Evolutionary conservation across 2,329 filamentous ascomycete genomes (phyloP), one percentile per base, ranked within the genome.

Genomic region (Trichoderma cornu-damae): DNA sequence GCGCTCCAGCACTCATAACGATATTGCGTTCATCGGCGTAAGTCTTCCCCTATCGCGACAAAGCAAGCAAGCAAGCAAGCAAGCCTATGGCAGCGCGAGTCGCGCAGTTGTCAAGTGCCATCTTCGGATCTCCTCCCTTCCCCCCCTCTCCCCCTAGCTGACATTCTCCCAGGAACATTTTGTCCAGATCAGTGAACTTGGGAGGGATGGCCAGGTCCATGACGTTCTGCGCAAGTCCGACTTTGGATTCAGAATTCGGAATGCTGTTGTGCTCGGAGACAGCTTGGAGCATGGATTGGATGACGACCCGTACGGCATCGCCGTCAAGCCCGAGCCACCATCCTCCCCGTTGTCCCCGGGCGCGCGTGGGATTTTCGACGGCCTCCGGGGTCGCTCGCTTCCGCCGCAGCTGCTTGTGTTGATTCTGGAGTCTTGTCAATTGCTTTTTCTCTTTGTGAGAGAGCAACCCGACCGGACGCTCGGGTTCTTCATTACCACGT

Each of bases 1-100:
- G 59, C 82, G 92, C 58, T 85, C 85, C 56, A 77, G 79, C 51
- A 72, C 79, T 42, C 78, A 85, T 60, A 91, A 94, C 64, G 92
- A 97, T 73, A 83, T 96, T 61, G 86, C 92, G 35, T 90, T 96
- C 65, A 80, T 99, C 58, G 89, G 91, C 54, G 85, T 88, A 77
- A 73, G 84, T 79, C 35, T 18, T 6, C 9, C 18, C 4, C n/a
- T n/a, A 14, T 37, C 24, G 5, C n/a, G 9, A 26, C 7, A n/a
- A n/a, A n/a, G n/a, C n/a, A n/a, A n/a, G n/a, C n/a, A n/a, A n/a
- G n/a, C n/a, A n/a, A n/a, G n/a, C n/a, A 47, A 20, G 22, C 34
- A 1, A 22, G 20, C n/a, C 50, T 11, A 54, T 18, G 11, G 9
- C 6, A 28, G 12, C 6, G 11, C n/a, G 16, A 26, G 26, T 35